Base-by-base conservation (phyloP, 495 filamentous ascomycete genomes). In the Talaromyces adpressus region DNA sequence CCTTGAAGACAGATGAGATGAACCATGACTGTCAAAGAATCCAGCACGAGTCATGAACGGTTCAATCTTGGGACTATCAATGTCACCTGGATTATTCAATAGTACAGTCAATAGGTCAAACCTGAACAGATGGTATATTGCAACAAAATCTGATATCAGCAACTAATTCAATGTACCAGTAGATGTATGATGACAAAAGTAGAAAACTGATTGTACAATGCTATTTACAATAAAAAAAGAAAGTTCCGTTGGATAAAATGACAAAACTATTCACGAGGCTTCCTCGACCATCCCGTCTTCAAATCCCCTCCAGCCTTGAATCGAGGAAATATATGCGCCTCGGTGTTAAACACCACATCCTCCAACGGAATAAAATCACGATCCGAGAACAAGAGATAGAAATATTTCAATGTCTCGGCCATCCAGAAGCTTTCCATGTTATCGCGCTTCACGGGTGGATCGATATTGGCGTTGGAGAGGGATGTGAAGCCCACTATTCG, bases 391-490 rank as follows among this genome's bases (percentile, higher is more conserved):
- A 98, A 81, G 29, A 98, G 83, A 72, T 97, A 98, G 69, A 98
- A 89, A 68, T 98, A 98, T 77, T 99, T 99, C 45, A 99, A 80
- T 39, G 95, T 99, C 77, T 99, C 95, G 47, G 94, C 93, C 77
- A 98, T 87, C 94, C 91, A 96, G 72, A 93, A 96, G 67, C 91
- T 92, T 75, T 96, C 91, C 91, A 94, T 94, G 64, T 94, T 94
- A 74, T 96, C 91, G 23, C 84, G 79, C 61, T 76, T 75, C 18
- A 68, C 65, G 0, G 90, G 82, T 4, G 91, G 91, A 27, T 91
- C 72, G 7, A 75, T 75, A 63, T 90, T 85, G 6, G 91, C 92
- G 70, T 92, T 88, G 14, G 81, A 82, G 47, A 99, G 79, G 60
- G 89, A 92, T 2, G 91, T 91, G 68, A 95, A 99, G 2, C 90